A percentile compares a stretch with the other conserved stretches of the same genome.
Evolutionary conservation across 129 eudicot genomes (phyloP).

Genomic region (Daucus carota): DH1_v3.0 NC_030387.2:13381501-13382000

Average conservation of each 20-base stretch:
- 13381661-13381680: slow-evolving; percentile 65
- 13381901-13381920: neutral
- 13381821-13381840: neutral
- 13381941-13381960: neutral
- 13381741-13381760: slow-evolving; percentile 70
- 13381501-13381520: slow-evolving; percentile 33
- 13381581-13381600: slow-evolving; percentile 44
- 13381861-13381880: neutral
- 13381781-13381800: neutral
- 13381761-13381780: neutral
- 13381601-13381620: slow-evolving; percentile 68
- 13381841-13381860: neutral
- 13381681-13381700: slow-evolving; percentile 75
- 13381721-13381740: slow-evolving; percentile 89
- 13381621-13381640: slow-evolving; percentile 74
- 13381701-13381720: slow-evolving; percentile 69
- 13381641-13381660: slow-evolving; percentile 72
- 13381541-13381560: slow-evolving; percentile 21
- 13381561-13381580: slow-evolving; percentile 30
- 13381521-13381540: slow-evolving; percentile 18
- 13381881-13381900: neutral
- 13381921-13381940: neutral
- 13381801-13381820: neutral
- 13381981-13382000: neutral
- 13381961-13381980: neutral